phyloP scores from a whole-genome alignment of 306 rosid genomes.

The Quercus berberidifolia region DNA sequence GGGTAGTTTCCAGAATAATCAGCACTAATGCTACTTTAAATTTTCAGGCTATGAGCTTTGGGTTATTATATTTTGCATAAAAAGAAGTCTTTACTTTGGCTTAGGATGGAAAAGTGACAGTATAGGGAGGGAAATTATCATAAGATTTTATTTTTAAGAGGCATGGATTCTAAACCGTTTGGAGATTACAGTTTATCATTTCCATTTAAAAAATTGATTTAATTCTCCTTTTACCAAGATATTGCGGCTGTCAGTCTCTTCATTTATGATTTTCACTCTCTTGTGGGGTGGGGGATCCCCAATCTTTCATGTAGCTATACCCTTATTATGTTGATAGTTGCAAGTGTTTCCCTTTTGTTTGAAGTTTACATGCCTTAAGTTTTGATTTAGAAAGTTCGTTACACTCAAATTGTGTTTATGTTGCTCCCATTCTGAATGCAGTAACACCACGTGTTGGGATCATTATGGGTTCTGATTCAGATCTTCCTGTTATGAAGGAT shows the following conservation, averaged over 20 bases:
- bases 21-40: neutral
- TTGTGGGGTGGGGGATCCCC: neutral
- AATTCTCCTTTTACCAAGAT: too few species aligned
- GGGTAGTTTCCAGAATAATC: neutral
- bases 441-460: slow-evolving; percentile 77
- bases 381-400: neutral
- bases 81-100: neutral
- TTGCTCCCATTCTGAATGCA: slow-evolving; percentile 30
- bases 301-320: neutral
- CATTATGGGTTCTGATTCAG: slow-evolving; percentile 96
- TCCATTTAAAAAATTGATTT: neutral
- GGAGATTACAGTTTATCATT: neutral
- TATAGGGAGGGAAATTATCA: neutral
- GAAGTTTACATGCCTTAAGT: neutral
- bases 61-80: neutral
- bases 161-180: neutral
- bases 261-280: neutral
- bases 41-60: neutral
- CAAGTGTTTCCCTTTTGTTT: neutral
- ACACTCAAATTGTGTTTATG: neutral
- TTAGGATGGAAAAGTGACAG: neutral
- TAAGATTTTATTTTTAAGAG: neutral
- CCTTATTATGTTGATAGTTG: neutral
- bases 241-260: neutral
- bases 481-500: slow-evolving; percentile 85